Evolutionary conservation across 768 basidiomycete species (phyloP), one percentile per base, ranked within the genome.

Genomic region (Collybia sordida): DNA sequence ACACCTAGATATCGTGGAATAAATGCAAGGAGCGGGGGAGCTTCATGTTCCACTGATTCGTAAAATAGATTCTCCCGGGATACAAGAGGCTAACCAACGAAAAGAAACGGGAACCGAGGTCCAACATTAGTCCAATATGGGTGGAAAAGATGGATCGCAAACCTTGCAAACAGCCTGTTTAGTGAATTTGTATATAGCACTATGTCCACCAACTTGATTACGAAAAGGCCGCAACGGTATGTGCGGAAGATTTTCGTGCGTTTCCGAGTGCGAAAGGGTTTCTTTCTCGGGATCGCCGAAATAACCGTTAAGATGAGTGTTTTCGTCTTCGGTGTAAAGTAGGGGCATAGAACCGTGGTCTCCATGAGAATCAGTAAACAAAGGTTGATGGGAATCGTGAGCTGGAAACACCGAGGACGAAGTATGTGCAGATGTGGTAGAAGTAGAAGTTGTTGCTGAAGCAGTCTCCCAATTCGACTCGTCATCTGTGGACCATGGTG

Each of bases 1-100:
- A 99, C 97, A 19, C 97, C 97, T 14, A 99, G 78, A 68, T 99
- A 99, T 38, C 95, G 87, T n/a, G 97, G 97, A 52, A 98, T 97
- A 62, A 93, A 99, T 12, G 82, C 88, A 3, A 98, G 78, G 7
- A 99, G 77, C 3, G 92, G 93, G 0, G 97, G 96, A 0, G 92
- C 91, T 60, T 93, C 91, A 22, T 86, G 81, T 65, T 99, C 97
- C 25, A 98, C 93, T 1, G 94, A 83, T 65, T 99, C 97, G 64
- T 99, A 99, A 64, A 99, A 98, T 41, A 97, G 75, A 63, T 99
- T 99, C 71, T 99, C 97, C 49, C 95, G 84, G 3, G 92, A 94
- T 24, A 97, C 94, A 6, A 99, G 83, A 14, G 96, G 96, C 95
- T 98, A 67, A 5, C 44, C 55, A 48, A 54, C 48, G 22, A 58